Percentiles rank a stretch among this genome's conserved stretches.
phyloP scores from a whole-genome alignment of 2,329 filamentous ascomycete genomes.

The Dactylellina haptotyla region DNA sequence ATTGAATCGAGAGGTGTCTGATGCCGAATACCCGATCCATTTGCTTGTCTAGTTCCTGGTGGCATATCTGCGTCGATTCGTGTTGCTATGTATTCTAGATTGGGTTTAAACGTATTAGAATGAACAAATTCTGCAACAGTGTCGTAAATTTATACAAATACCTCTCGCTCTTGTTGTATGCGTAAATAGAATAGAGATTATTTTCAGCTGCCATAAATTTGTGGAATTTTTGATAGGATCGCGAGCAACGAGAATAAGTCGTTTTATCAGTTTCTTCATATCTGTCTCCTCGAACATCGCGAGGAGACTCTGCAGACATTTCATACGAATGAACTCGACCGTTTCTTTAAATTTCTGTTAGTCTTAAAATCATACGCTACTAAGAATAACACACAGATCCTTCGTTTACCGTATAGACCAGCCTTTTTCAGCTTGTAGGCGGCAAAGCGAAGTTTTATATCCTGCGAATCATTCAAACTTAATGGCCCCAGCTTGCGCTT shows the following conservation, averaged over 20 bases:
- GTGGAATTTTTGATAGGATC: not conserved
- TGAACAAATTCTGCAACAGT: not conserved
- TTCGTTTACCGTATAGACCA: constrained; percentile 9
- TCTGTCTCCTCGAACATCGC: constrained; percentile 8
- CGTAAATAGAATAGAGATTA: constrained; percentile 6
- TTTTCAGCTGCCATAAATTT: not conserved
- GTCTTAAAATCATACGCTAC: not conserved
- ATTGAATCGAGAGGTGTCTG: not conserved
- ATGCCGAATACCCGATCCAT: not conserved
- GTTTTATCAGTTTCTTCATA: not conserved
- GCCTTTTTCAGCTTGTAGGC: constrained; percentile 8
- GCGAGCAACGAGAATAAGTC: not conserved
- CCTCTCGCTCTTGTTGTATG: constrained; percentile 17
- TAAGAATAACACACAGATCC: not conserved
- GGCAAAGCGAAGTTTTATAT: constrained; percentile 13
- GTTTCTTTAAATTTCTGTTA: constrained; percentile 1
- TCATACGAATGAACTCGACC: constrained; percentile 9
- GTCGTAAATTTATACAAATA: too few relatives aligned
- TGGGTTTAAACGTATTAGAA: not conserved
- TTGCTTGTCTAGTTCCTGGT: not conserved
- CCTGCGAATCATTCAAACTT: not conserved
- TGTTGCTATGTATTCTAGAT: not conserved
- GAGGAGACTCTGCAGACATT: constrained; percentile 24
- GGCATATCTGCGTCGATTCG: not conserved
- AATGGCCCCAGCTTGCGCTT: not conserved